phyloP scores from a whole-genome alignment of 2,329 filamentous ascomycete species.

The Claviceps digitariae region DNA sequence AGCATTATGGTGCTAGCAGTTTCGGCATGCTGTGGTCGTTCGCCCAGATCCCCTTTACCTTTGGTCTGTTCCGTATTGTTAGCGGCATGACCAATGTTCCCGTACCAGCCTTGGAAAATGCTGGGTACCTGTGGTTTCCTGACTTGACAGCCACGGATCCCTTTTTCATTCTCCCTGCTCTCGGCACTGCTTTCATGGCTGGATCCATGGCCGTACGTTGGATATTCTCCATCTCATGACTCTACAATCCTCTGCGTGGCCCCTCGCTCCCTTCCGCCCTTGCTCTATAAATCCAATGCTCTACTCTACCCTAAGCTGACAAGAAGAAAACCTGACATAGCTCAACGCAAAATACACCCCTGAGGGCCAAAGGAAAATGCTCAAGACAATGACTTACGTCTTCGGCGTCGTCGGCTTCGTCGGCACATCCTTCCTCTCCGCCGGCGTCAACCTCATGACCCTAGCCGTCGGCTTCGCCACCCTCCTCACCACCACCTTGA shows the following conservation, averaged over 20 bases:
- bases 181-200: conserved; percentile 43
- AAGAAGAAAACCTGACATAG: conserved; percentile 10
- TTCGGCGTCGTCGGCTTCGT: conserved; percentile 30
- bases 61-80: conserved; percentile 67
- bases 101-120: conserved; percentile 62
- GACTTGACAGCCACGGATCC: conserved; percentile 71
- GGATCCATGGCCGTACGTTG: conserved; percentile 35
- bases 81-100: conserved; percentile 63
- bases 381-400: conserved; percentile 29
- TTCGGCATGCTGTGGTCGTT: conserved; percentile 24
- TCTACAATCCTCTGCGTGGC: neutral
- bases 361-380: conserved; percentile 20
- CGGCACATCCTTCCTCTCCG: conserved; percentile 32
- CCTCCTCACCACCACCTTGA: conserved; percentile 22
- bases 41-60: conserved; percentile 52
- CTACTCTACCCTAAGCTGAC: neutral
- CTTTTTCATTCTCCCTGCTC: conserved; percentile 56
- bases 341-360: conserved; percentile 22
- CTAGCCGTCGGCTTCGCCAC: conserved; percentile 25
- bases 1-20: conserved; percentile 23
- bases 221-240: neutral
- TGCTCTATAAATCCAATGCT: too few species aligned
- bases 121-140: conserved; percentile 62
- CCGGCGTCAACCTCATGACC: conserved; percentile 35
- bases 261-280: neutral